Evolutionary conservation across 495 filamentous ascomycete genomes (phyloP).

Genomic region (Amphirosellinia nigrospora): DNA sequence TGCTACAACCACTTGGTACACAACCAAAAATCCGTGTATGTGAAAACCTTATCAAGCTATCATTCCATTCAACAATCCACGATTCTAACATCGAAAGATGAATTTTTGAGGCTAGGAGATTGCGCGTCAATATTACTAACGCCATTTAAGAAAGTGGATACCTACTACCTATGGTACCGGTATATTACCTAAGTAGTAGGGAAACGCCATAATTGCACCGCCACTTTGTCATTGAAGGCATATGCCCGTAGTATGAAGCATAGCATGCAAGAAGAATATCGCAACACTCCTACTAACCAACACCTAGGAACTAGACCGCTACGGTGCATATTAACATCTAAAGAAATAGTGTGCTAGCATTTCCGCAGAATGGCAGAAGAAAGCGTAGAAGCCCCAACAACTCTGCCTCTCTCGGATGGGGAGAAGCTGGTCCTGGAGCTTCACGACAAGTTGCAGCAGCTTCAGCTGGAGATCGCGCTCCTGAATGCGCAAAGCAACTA

Average conservation of each 20-base stretch:
- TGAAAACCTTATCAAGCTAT: not conserved
- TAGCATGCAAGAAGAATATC: not conserved
- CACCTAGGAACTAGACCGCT: not conserved
- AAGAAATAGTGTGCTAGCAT: not conserved
- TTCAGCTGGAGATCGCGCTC: constrained; percentile 72
- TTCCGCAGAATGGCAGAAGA: constrained; percentile 28
- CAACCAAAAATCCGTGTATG: not conserved
- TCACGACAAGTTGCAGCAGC: constrained; percentile 71
- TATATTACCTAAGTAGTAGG: too few relatives aligned
- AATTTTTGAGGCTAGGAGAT: not conserved
- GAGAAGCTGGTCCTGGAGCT: constrained; percentile 70
- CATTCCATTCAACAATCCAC: not conserved
- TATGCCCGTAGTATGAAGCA: not conserved
- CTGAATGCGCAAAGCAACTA: constrained; percentile 59
- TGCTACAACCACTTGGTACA: too few relatives aligned
- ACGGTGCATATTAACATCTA: not conserved
- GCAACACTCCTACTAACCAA: not conserved
- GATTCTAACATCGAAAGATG: not conserved
- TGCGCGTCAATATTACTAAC: not conserved
- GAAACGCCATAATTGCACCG: constrained; percentile 10
- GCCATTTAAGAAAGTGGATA: not conserved
- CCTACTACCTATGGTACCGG: too few relatives aligned
- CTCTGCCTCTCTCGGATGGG: constrained; percentile 61
- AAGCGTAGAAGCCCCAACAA: constrained; percentile 20
- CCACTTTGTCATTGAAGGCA: not conserved